These are phyloP conservation scores for Aphanomyces astaci DNA, from an alignment of 352 stramenopile genomes.

Conservation along the genomic window DNA sequence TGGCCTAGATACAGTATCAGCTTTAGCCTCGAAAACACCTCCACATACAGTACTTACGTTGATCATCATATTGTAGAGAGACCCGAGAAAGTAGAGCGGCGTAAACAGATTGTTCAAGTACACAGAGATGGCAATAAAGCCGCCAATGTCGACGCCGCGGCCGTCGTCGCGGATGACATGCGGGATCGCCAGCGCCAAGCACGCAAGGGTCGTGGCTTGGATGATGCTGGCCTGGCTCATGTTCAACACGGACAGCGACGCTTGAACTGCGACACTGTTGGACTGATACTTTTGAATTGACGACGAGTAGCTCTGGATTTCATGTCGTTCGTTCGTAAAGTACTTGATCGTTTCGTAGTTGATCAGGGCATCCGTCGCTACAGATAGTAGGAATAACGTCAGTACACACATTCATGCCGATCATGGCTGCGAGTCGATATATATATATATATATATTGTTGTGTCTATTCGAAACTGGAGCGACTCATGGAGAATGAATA, in stretches of 20 bases:
- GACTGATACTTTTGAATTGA: constrained; percentile 92
- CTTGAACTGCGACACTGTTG: constrained; percentile 89
- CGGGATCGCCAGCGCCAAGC: constrained; percentile 54
- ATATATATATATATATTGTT: too few species aligned
- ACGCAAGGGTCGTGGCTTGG: constrained; percentile 54
- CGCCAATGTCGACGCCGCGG: constrained; percentile 84
- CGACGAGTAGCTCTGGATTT: constrained; percentile 86
- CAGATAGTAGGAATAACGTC: too few species aligned
- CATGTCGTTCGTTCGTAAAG: constrained; percentile 92
- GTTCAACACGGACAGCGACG: constrained; percentile 93
- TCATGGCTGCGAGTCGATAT: too few species aligned
- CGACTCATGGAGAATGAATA: too few species aligned
- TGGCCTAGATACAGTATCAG: constrained; percentile 67
- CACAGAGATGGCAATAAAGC: constrained; percentile 94
- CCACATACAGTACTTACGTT: constrained; percentile 28
- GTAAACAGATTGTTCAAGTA: constrained; percentile 96
- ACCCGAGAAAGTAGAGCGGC: constrained; percentile 95
- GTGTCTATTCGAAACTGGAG: background rate
- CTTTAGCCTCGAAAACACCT: background rate
- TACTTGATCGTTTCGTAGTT: constrained; percentile 99
- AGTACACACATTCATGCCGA: too few species aligned
- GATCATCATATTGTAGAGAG: constrained; percentile 85
- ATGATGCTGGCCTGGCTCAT: constrained; percentile 86
- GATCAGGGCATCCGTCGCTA: constrained; percentile 92
- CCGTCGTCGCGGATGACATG: constrained; percentile 68